Evolutionary conservation across 176 grass and related monocot genomes (phyloP).

Genomic region (Carex littledalei): DNA sequence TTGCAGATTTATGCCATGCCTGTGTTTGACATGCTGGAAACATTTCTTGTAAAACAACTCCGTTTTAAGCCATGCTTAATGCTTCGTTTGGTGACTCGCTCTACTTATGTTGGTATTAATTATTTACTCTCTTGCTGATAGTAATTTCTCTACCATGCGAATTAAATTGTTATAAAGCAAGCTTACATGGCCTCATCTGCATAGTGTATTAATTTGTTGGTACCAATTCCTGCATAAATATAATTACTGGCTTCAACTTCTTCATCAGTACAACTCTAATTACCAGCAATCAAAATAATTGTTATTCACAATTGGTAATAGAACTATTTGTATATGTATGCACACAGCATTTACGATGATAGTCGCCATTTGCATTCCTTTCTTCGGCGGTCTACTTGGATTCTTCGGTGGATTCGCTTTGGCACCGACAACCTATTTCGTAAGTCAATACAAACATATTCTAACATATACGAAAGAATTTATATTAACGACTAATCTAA

Average conservation of each 20-base stretch:
- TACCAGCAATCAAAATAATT: not conserved
- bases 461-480: not conserved
- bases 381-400: slow-evolving; percentile 31
- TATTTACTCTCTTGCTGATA: not conserved
- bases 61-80: not conserved
- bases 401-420: slow-evolving; percentile 10
- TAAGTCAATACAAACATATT: slow-evolving; percentile 3
- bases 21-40: slow-evolving; percentile 13
- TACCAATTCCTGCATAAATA: not conserved
- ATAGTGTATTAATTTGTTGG: not conserved
- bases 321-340: not conserved
- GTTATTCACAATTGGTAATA: not conserved
- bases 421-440: slow-evolving; percentile 46
- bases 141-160: not conserved
- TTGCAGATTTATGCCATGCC: slow-evolving; percentile 16
- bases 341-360: slow-evolving; percentile 8
- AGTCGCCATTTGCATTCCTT: not conserved
- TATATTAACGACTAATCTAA: not conserved
- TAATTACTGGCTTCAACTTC: not conserved
- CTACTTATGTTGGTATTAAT: slow-evolving; percentile 5
- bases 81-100: slow-evolving; percentile 8
- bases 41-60: not conserved
- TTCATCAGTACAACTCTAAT: not conserved
- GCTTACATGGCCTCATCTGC: not conserved
- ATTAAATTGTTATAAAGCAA: not conserved